phyloP scores from a whole-genome alignment of 805 yeast species.

The Candida awuae region DNA sequence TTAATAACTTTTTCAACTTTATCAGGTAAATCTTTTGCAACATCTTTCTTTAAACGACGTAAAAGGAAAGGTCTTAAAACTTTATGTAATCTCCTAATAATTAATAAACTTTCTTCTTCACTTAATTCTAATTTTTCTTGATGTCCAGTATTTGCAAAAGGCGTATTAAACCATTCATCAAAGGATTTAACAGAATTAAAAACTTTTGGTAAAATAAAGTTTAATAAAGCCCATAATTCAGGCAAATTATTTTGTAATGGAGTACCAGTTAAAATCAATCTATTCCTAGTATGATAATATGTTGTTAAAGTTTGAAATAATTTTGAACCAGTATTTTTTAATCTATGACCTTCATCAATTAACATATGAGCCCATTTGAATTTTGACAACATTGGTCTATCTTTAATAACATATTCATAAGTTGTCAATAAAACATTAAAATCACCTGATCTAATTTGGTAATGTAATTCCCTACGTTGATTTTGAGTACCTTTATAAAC shows the following conservation, averaged over 20 bases:
- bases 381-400: conserved; percentile 59
- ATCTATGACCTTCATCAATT: conserved; percentile 85
- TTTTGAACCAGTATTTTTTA: conserved; percentile 74
- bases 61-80: conserved; percentile 78
- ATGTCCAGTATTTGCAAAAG: conserved; percentile 76
- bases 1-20: conserved; percentile 77
- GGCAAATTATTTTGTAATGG: conserved; percentile 81
- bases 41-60: conserved; percentile 80
- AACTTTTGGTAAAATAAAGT: conserved; percentile 75
- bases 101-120: conserved; percentile 78
- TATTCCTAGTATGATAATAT: conserved; percentile 65
- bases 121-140: conserved; percentile 75
- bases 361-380: conserved; percentile 81
- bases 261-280: conserved; percentile 81
- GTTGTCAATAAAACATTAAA: conserved; percentile 75
- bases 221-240: conserved; percentile 77
- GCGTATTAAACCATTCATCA: conserved; percentile 87
- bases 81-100: conserved; percentile 78
- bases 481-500: conserved; percentile 73
- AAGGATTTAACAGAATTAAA: conserved; percentile 81
- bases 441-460: conserved; percentile 56
- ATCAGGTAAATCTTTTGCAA: conserved; percentile 78
- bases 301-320: conserved; percentile 62
- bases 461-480: conserved; percentile 58
- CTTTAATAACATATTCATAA: conserved; percentile 73